phyloP scores from a whole-genome alignment of 768 basidiomycete genomes.

The Termitomyces sp. region DNA sequence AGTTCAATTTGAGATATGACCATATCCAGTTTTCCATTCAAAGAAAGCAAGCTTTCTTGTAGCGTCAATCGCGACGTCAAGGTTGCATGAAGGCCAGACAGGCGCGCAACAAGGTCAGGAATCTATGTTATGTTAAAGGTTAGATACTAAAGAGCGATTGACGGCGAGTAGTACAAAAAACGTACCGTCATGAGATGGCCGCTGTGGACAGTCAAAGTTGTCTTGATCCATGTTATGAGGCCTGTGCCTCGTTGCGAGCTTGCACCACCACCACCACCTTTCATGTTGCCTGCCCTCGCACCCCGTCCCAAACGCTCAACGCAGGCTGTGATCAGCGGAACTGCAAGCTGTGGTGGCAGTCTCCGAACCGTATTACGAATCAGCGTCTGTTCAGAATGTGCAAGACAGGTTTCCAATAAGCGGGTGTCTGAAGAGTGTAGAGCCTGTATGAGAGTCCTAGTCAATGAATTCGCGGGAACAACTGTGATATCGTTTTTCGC shows the following conservation, averaged over 20 bases:
- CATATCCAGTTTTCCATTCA: slow-evolving; percentile 90
- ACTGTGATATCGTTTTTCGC: slow-evolving; percentile 29
- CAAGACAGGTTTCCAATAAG: slow-evolving; percentile 81
- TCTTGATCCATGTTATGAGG: slow-evolving; percentile 74
- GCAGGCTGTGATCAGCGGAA: slow-evolving; percentile 83
- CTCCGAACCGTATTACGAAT: slow-evolving; percentile 85
- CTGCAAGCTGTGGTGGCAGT: slow-evolving; percentile 80
- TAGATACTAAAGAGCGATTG: slow-evolving; percentile 5
- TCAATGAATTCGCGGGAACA: slow-evolving; percentile 80
- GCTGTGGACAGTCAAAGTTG: slow-evolving; percentile 80
- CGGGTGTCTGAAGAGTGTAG: slow-evolving; percentile 90
- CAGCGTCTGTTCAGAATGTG: slow-evolving; percentile 74
- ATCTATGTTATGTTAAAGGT: slow-evolving; percentile 55
- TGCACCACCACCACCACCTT: slow-evolving; percentile 73
- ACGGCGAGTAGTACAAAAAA: not conserved
- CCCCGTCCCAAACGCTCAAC: slow-evolving; percentile 84
- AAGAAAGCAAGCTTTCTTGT: slow-evolving; percentile 77
- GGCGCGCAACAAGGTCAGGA: slow-evolving; percentile 84
- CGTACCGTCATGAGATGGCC: slow-evolving; percentile 90
- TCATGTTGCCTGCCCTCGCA: slow-evolving; percentile 63
- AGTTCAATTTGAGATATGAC: slow-evolving; percentile 92
- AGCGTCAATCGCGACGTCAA: slow-evolving; percentile 75
- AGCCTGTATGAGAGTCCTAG: slow-evolving; percentile 93
- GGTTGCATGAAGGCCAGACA: slow-evolving; percentile 80
- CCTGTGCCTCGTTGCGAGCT: slow-evolving; percentile 72